Base-by-base conservation (phyloP, 495 filamentous ascomycete genomes). In the Podospora fimiseda region DNA sequence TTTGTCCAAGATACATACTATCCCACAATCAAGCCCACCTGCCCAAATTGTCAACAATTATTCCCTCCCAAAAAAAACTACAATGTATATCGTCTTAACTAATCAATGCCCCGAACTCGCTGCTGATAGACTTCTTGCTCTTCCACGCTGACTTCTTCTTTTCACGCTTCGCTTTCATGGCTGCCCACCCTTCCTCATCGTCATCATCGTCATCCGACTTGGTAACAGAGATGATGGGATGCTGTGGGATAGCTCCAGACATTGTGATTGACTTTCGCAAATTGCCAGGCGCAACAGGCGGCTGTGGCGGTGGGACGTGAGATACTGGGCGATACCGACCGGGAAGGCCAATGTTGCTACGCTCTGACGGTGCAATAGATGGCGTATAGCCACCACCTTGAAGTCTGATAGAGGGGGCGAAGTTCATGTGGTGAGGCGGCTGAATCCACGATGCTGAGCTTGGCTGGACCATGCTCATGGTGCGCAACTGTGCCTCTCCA, bases 311-410 rank as follows among this genome's bases (percentile, higher is more conserved):
- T 23, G 74, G 69, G 36, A 68, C 57, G 51, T 80, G 76, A 23
- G 88, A 91, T 0, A 98, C 90, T 0, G 94, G 91, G 13, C 94
- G 83, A 69, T 98, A 98, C n/a, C 93, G 83, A 33, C 88, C 83
- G 20, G 92, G 88, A 44, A 92, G 72, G 2, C 93, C 94, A 51
- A 96, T 77, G 65, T 90, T 97, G 70, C 89, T 96, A 45, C 93
- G 85, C 70, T 98, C 93, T 1, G 88, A 95, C 3, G 93, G 94
- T 3, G 93, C 91, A 51, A 97, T 92, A 3, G 85, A 78, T 50
- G 79, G 69, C 54, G 78, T 64, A 72, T 82, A 80, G 6, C 75
- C 74, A 14, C 50, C 55, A 13, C 70, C 71, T 47, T 72, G 71
- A 2, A 69, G 57, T 9, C 70, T 69, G 21, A 78, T 70, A 22